Evolutionary conservation across 1,139 yeast genomes (phyloP).

Genomic region (Magnusiomyces fungicola): DNA sequence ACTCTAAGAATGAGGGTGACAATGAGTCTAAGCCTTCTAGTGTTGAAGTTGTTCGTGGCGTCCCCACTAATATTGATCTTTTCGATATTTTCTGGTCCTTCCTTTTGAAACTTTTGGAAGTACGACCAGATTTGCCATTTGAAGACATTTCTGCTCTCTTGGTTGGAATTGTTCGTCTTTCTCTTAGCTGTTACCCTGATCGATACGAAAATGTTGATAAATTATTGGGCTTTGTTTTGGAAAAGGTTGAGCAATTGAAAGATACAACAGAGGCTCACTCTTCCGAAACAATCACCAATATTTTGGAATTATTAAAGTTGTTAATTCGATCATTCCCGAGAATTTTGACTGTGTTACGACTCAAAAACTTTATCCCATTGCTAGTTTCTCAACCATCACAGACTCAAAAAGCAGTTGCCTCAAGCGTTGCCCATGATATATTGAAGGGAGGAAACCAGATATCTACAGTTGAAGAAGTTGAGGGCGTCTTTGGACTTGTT

Average conservation of each 20-base stretch:
- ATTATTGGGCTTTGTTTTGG: constrained; percentile 52
- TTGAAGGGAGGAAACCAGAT: constrained; percentile 17
- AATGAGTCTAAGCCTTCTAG: constrained; percentile 5
- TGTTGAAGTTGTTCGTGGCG: constrained; percentile 15
- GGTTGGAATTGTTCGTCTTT: constrained; percentile 55
- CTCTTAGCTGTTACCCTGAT: constrained; percentile 61
- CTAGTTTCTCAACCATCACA: constrained; percentile 33
- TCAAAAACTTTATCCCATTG: constrained; percentile 33
- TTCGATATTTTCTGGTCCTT: constrained; percentile 63
- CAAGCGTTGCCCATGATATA: constrained; percentile 17
- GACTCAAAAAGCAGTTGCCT: constrained; percentile 34
- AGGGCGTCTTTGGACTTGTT: constrained; percentile 36
- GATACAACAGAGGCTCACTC: constrained; percentile 19
- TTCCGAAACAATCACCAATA: constrained; percentile 32
- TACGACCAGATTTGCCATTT: constrained; percentile 56
- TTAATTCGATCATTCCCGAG: constrained; percentile 42
- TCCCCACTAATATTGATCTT: constrained; percentile 31
- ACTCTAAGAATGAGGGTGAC: constrained; percentile 9
- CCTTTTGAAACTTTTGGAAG: constrained; percentile 45
- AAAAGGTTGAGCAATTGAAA: constrained; percentile 36
- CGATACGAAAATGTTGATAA: constrained; percentile 54
- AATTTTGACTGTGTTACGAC: constrained; percentile 28
- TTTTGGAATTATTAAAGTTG: constrained; percentile 49
- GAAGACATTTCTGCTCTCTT: constrained; percentile 61
- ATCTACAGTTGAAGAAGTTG: constrained; percentile 29